Evolutionary conservation across 768 basidiomycete genomes (phyloP), one percentile per base, ranked within the genome.

Genomic region (Termitomyces bulborhizus): DNA sequence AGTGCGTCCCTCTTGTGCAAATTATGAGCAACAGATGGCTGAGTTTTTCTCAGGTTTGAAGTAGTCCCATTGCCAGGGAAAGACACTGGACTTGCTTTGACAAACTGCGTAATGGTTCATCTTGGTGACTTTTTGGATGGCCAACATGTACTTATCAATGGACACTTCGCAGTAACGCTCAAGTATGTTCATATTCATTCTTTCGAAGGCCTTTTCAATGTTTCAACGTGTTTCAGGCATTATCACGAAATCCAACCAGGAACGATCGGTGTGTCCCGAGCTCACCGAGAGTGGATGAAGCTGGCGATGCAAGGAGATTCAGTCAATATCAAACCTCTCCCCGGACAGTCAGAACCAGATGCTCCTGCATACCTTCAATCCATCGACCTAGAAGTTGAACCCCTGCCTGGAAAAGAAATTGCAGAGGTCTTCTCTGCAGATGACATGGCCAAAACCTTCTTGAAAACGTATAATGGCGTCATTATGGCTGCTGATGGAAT

Each of bases 241-340:
- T 92, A 95, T 62, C 83, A 86, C 57, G 88, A 90, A 57, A 66
- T 99, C 4, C 71, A 71, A 4, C 82, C 83, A 0, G 88, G 90
- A 3, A 70, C 73, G 1, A 77, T 98, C 29, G 93, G 88, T n/a
- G 84, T 85, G 6, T 87, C 89, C 29, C 77, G 82, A 24, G 71
- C 83, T 56, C 90, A 93, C 56, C 82, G 97, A 9, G 85, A 90
- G 72, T 99, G 93, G 93, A 88, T 94, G 42, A 86, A 86, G 5
- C 77, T 98, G 6, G 93, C 93, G 15, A 69, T 88, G 40, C 69
- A 76, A 2, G 93, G 93, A 0, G 94, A 97, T 65, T 65, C 75
- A 13, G 87, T 90, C 51, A 79, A 85, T 15, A 77, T 96, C 39
- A 84, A 88, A 53, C 69, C 80, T 2, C 76, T 91, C 21, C 75